Conservation (phyloP, 805 yeast genomes). For the Zygotorulaspora florentina region DNA sequence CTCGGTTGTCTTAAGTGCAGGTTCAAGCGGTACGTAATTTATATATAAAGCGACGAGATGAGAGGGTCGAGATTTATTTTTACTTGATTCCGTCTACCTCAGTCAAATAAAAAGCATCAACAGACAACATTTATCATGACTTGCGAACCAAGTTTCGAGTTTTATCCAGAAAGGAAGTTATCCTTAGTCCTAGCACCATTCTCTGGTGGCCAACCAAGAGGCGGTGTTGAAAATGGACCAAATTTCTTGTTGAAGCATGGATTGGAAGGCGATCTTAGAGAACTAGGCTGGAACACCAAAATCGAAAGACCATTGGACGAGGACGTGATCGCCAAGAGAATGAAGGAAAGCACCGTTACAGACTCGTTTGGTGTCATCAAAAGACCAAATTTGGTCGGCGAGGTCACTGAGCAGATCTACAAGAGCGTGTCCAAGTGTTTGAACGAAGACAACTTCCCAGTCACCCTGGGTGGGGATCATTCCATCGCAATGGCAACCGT, state of each 20-base stretch:
- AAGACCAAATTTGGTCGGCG: conserved; percentile 73
- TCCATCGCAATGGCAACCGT: conserved; percentile 93
- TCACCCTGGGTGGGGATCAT: conserved; percentile 95
- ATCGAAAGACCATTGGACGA: conserved; percentile 52
- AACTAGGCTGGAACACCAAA: conserved; percentile 67
- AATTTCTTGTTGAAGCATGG: conserved; percentile 70
- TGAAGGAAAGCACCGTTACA: conserved; percentile 40
- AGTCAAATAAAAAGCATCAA: not conserved
- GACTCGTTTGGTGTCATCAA: conserved; percentile 59
- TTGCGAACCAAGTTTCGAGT: conserved; percentile 43
- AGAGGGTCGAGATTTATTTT: not conserved
- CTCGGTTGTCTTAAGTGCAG: not conserved
- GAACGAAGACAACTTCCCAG: conserved; percentile 51
- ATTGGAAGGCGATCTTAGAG: conserved; percentile 53
- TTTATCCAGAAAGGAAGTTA: conserved; percentile 42
- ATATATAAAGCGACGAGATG: not conserved
- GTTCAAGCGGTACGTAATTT: not conserved
- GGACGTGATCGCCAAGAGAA: conserved; percentile 41
- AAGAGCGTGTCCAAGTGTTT: conserved; percentile 54
- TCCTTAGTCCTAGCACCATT: conserved; percentile 88
- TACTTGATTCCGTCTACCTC: not conserved
- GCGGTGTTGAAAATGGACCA: conserved; percentile 96
- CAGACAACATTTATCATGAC: not conserved
- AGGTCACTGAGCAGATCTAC: conserved; percentile 61
- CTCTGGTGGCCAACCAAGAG: conserved; percentile 91